Percentiles rank a stretch among this genome's conserved stretches.
These are phyloP conservation scores for Trypanosoma avium DNA, from an alignment of 208 protist species.

Conservation along the genomic window DNA sequence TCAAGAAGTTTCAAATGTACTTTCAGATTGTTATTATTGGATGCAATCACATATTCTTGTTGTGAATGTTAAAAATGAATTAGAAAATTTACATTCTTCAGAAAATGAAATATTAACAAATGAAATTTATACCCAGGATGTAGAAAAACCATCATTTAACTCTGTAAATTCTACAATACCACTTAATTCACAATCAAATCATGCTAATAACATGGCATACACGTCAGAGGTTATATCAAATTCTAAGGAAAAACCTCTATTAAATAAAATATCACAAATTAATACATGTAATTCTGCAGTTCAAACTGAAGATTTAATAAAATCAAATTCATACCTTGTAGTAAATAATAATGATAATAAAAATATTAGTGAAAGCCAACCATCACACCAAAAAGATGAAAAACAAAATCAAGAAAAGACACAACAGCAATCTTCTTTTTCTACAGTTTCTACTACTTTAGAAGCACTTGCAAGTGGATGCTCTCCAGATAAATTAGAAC, in stretches of 20 bases:
- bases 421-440: not conserved
- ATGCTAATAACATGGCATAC: not conserved
- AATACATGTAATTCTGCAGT: not conserved
- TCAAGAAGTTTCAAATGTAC: slow-evolving; percentile 12
- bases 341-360: not conserved
- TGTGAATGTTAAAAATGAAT: not conserved
- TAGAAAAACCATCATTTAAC: not conserved
- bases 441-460: slow-evolving; percentile 4
- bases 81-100: not conserved
- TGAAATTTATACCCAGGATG: not conserved
- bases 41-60: slow-evolving; percentile 34
- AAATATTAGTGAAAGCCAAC: not conserved
- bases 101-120: not conserved
- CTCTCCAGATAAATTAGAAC: not conserved
- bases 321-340: not conserved
- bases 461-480: slow-evolving; percentile 8
- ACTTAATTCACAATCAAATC: not conserved
- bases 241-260: not conserved
- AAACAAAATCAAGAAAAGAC: not conserved
- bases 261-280: not conserved
- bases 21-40: slow-evolving; percentile 30
- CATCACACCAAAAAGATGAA: not conserved
- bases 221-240: not conserved
- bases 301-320: not conserved
- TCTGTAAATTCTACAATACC: not conserved